These are phyloP conservation scores for Botrytis galanthina DNA, from an alignment of 2,329 filamentous ascomycete species.

Conservation along the genomic window DNA sequence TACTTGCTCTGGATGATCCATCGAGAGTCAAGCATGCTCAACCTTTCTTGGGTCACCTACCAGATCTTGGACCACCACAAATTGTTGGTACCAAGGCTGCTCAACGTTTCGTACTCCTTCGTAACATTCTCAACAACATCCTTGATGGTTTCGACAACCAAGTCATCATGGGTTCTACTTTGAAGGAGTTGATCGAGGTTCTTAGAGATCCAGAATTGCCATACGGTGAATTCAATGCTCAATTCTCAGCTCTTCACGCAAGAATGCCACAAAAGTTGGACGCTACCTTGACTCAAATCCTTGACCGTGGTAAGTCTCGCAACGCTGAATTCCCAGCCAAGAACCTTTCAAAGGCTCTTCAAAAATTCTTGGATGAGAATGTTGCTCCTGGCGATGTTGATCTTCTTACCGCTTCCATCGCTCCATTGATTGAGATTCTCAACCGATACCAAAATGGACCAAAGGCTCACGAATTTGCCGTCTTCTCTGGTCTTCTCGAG, in stretches of 20 bases:
- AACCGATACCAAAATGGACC: slow-evolving; percentile 80
- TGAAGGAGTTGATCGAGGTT: slow-evolving; percentile 87
- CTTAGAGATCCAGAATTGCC: slow-evolving; percentile 86
- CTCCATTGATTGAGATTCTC: slow-evolving; percentile 75
- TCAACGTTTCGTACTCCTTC: slow-evolving; percentile 77
- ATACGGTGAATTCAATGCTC: slow-evolving; percentile 93
- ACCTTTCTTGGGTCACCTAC: slow-evolving; percentile 87
- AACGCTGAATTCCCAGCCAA: slow-evolving; percentile 90
- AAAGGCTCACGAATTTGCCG: slow-evolving; percentile 83
- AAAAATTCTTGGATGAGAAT: slow-evolving; percentile 86
- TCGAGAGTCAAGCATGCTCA: slow-evolving; percentile 95
- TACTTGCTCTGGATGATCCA: slow-evolving; percentile 91
- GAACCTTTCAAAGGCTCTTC: slow-evolving; percentile 76
- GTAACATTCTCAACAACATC: slow-evolving; percentile 80
- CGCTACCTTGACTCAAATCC: slow-evolving; percentile 73
- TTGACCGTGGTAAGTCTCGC: slow-evolving; percentile 77
- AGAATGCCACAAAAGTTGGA: slow-evolving; percentile 96
- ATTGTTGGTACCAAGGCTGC: slow-evolving; percentile 88
- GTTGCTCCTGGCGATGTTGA: slow-evolving; percentile 70
- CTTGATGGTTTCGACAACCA: slow-evolving; percentile 95
- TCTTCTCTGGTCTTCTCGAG: slow-evolving; percentile 76
- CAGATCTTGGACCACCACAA: slow-evolving; percentile 80
- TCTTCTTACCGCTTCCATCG: slow-evolving; percentile 68
- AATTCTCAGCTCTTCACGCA: slow-evolving; percentile 94
- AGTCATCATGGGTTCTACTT: slow-evolving; percentile 83